Evolutionary conservation across 2,329 filamentous ascomycete species (phyloP), one percentile per base, ranked within the genome.

Genomic region (Diaporthe longicolla): DNA sequence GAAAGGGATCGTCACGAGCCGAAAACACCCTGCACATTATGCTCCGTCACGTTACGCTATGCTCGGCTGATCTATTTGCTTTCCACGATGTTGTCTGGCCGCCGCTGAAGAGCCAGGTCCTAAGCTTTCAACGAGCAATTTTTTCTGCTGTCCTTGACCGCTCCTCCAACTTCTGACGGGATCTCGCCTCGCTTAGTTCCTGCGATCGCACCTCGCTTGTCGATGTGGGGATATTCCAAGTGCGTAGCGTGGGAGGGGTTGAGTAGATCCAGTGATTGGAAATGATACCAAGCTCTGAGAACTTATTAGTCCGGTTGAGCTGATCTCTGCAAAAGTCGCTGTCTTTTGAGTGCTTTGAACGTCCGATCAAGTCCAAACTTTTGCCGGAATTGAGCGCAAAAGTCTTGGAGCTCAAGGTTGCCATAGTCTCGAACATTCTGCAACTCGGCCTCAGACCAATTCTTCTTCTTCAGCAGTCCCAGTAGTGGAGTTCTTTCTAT

Each of bases 11-110:
- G 57, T 11, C 57, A 61, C 55, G 55, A 58, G 11, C 55, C 55
- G 32, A 37, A 37, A 19, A 37, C 37, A 61, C 57, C 35, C n/a
- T 61, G 37, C 15, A 61, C 57, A 26, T 26, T 43, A 40, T 61
- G 57, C 35, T 43, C 15, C 37, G 57, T 61, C 57, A 43, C 35
- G 57, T 61, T 43, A 11, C n/a, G 57, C 57, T 3, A 4, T 61
- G 35, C 57, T 40, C 35, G 35, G 57, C 35, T 61, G 57, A 21
- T 61, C 57, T 59, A 35, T 61, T 61, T 61, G 57, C n/a, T 61
- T 61, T 43, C 57, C n/a, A 61, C 57, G n/a, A 61, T 26, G 57
- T 43, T 61, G 35, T 61, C 35, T 61, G 57, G 19, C 35, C 57
- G 35, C 35, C 21, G 35, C 57, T 26, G 57, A 61, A 61, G 57